Evolutionary conservation across 805 yeast genomes (phyloP).

Genomic region (Cyberlindnera lachancei): DNA sequence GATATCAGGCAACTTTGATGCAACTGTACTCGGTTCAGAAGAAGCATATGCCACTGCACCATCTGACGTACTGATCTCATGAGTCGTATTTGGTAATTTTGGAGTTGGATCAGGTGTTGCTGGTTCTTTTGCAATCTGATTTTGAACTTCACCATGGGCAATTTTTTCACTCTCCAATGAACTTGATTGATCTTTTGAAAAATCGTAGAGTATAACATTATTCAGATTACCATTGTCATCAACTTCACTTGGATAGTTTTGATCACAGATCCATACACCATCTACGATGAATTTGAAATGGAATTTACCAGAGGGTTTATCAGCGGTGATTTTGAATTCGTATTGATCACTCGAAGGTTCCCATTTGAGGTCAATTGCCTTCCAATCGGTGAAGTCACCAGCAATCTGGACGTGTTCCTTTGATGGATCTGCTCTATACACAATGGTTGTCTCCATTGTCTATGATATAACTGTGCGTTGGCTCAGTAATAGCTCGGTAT

Average conservation of each 20-base stretch:
- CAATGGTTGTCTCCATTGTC: slow-evolving; percentile 9
- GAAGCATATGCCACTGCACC: no score
- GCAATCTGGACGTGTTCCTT: slow-evolving; percentile 25
- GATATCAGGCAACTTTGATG: no score
- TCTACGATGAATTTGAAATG: slow-evolving; percentile 21
- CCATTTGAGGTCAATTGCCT: slow-evolving; percentile 11
- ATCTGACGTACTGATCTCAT: no score
- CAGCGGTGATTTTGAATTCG: slow-evolving; percentile 11
- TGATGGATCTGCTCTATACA: slow-evolving; percentile 9
- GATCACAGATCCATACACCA: slow-evolving; percentile 15
- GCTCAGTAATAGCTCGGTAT: no score
- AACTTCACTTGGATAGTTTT: slow-evolving; percentile 16
- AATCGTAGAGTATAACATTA: slow-evolving; percentile 25
- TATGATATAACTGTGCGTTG: no score
- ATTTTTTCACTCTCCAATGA: slow-evolving; percentile 2
- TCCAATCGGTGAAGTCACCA: slow-evolving; percentile 32
- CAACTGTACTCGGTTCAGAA: no score
- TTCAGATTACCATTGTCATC: slow-evolving; percentile 31
- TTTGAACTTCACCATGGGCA: slow-evolving; percentile 5
- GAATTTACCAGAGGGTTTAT: slow-evolving; percentile 15
- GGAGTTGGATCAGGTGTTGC: slow-evolving; percentile 25
- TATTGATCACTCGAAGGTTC: slow-evolving; percentile 2
- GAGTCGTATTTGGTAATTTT: not conserved
- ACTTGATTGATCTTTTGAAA: slow-evolving; percentile 1
- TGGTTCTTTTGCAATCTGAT: slow-evolving; percentile 15